Evolutionary conservation across 495 filamentous ascomycete genomes (phyloP).

Genomic region (Aspergillus mulundensis): DNA sequence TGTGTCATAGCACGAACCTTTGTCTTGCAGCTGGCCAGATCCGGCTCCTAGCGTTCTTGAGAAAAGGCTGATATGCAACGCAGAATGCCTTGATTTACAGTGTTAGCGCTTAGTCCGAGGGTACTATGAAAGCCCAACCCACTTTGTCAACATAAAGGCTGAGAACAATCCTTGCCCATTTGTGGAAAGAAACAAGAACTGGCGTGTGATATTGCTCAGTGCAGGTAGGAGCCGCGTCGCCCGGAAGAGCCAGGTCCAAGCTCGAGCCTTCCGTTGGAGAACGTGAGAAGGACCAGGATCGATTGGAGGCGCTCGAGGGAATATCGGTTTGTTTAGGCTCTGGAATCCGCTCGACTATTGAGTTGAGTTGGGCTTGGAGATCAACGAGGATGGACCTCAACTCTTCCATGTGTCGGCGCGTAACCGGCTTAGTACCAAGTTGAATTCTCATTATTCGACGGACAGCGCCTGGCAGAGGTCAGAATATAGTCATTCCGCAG

Average conservation of each 20-base stretch:
- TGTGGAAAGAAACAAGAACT: constrained; percentile 44
- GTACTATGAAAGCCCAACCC: background rate
- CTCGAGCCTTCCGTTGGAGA: constrained; percentile 27
- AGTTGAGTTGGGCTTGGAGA: constrained; percentile 42
- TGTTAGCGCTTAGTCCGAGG: background rate
- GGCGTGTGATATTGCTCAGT: constrained; percentile 43
- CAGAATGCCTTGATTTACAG: constrained; percentile 38
- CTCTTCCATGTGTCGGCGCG: constrained; percentile 44
- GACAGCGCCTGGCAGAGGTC: constrained; percentile 30
- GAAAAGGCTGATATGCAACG: constrained; percentile 52
- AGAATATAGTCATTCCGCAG: constrained; percentile 10
- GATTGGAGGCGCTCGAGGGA: constrained; percentile 17
- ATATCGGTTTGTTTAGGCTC: constrained; percentile 13
- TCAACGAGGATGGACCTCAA: constrained; percentile 41
- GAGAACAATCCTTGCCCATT: constrained; percentile 44
- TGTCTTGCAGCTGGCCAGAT: constrained; percentile 52
- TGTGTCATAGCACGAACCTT: constrained; percentile 30
- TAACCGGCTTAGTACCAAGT: constrained; percentile 42
- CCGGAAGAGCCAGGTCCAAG: constrained; percentile 32
- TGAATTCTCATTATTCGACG: constrained; percentile 45
- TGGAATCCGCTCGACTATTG: constrained; percentile 41
- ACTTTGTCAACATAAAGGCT: constrained; percentile 47
- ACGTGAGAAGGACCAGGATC: constrained; percentile 27
- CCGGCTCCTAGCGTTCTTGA: constrained; percentile 52
- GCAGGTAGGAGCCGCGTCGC: constrained; percentile 35